Evolutionary conservation across 1,139 yeast genomes (phyloP).

Genomic region (Kazachstania sp.): DNA sequence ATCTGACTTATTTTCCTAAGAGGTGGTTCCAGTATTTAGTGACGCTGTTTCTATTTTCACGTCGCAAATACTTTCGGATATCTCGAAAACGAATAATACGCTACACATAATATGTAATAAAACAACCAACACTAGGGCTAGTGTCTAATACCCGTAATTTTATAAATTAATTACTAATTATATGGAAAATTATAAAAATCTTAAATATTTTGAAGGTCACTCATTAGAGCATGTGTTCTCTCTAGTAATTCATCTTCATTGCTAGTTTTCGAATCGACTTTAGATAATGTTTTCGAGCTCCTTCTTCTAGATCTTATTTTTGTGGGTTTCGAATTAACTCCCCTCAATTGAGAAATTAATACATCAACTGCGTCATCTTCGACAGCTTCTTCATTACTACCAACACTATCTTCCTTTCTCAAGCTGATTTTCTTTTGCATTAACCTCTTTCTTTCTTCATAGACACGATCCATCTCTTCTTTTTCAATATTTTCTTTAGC

Average conservation of each 20-base stretch:
- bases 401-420: slow-evolving; percentile 16
- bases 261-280: not conserved
- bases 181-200: not conserved
- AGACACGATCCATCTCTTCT: slow-evolving; percentile 72
- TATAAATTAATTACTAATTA: not conserved
- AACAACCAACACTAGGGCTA: too few relatives aligned
- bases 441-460: slow-evolving; percentile 59
- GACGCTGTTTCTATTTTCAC: not conserved
- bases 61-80: not conserved
- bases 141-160: too few relatives aligned
- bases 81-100: not conserved
- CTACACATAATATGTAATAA: too few relatives aligned
- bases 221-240: slow-evolving; percentile 21
- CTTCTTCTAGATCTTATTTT: slow-evolving; percentile 16
- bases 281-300: slow-evolving; percentile 5
- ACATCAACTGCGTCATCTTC: slow-evolving; percentile 21
- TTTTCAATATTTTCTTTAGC: slow-evolving; percentile 65
- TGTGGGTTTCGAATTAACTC: slow-evolving; percentile 14
- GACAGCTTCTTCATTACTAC: slow-evolving; percentile 4
- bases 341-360: slow-evolving; percentile 23
- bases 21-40: too few relatives aligned
- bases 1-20: too few relatives aligned
- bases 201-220: slow-evolving; percentile 20
- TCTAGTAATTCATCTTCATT: slow-evolving; percentile 10
- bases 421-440: slow-evolving; percentile 36